phyloP scores from a whole-genome alignment of 805 yeast genomes.

The Candida palmyrensis region DNA sequence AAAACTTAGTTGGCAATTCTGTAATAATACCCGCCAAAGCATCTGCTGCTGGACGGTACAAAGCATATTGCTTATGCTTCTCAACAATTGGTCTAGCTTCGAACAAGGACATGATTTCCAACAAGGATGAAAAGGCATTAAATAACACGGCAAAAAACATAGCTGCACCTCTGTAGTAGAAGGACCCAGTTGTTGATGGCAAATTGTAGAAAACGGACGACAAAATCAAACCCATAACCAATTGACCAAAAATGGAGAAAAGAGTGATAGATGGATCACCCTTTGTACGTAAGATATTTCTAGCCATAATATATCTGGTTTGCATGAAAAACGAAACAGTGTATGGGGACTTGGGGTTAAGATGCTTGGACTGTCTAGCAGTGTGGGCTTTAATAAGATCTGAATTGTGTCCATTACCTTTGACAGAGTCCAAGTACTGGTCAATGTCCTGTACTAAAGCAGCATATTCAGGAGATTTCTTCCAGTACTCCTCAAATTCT shows the following conservation, averaged over 20 bases:
- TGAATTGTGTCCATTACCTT: conserved; percentile 13
- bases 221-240: conserved; percentile 52
- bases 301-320: conserved; percentile 43
- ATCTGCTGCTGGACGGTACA: conserved; percentile 72
- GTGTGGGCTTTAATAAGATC: conserved; percentile 19
- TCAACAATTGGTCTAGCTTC: conserved; percentile 60
- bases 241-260: conserved; percentile 46
- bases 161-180: conserved; percentile 60
- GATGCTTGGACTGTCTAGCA: conserved; percentile 38
- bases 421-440: conserved; percentile 27
- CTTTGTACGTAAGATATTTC: conserved; percentile 50
- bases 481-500: conserved; percentile 61
- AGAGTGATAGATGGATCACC: conserved; percentile 56
- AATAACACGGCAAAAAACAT: conserved; percentile 57
- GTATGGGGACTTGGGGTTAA: conserved; percentile 27
- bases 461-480: conserved; percentile 46
- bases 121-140: conserved; percentile 55
- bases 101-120: conserved; percentile 55
- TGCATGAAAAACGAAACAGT: conserved; percentile 45
- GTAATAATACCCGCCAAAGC: conserved; percentile 58
- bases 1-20: conserved; percentile 56
- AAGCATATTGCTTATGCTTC: conserved; percentile 67
- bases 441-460: conserved; percentile 38
- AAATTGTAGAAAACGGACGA: conserved; percentile 58
- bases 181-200: conserved; percentile 45